phyloP scores from a whole-genome alignment of 257 asterid species.

The Solanum tacnaense region DNA sequence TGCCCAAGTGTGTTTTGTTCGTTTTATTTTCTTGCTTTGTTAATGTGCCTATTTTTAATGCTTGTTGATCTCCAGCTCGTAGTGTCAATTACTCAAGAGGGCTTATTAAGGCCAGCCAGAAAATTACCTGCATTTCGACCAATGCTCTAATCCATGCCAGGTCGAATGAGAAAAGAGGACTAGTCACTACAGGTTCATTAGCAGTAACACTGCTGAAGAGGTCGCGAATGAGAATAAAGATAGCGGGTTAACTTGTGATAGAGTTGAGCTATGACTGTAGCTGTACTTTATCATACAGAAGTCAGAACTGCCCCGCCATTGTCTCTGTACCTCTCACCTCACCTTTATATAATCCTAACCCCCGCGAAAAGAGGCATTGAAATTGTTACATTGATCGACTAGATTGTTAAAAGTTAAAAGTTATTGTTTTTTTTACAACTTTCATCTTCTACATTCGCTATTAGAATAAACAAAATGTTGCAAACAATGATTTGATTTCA shows the following conservation, averaged over 20 bases:
- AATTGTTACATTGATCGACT: not conserved
- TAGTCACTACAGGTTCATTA: not conserved
- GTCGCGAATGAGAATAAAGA: not conserved
- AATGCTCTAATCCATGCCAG: conserved; percentile 28
- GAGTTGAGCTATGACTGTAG: not conserved
- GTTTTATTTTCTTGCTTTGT: not conserved
- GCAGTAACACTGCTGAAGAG: not conserved
- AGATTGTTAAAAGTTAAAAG: not conserved
- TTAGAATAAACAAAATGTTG: not conserved
- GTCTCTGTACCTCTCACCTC: not conserved
- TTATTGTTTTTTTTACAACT: not conserved
- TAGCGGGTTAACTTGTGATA: not conserved
- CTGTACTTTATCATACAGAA: not conserved
- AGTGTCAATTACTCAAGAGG: conserved; percentile 82
- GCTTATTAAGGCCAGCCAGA: conserved; percentile 42
- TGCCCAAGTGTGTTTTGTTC: not conserved
- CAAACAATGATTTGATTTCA: not conserved
- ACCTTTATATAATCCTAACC: not conserved
- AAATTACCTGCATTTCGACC: conserved; percentile 29
- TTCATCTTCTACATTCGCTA: not conserved
- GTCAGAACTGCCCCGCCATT: not conserved
- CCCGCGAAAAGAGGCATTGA: not conserved
- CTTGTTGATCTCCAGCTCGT: conserved; percentile 39
- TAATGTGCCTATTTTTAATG: not conserved
- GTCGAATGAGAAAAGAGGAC: not conserved